Conservation (phyloP, 75 land plant species). For the Ceratopteris richardii region DNA sequence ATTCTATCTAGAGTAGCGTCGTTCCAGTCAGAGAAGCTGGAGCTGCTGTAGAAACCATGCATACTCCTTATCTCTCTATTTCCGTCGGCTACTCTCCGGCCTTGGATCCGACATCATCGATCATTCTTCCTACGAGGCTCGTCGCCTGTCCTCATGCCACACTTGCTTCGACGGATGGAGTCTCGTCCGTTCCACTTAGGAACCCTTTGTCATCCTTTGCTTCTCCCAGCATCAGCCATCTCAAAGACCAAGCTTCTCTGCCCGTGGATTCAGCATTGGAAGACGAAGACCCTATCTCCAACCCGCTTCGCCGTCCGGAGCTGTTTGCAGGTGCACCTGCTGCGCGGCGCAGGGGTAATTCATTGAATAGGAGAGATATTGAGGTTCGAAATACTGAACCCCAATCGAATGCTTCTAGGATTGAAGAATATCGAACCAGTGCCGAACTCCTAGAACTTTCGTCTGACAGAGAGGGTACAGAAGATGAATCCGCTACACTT, state of each 20-base stretch:
- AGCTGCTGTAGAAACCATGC: too few relatives aligned
- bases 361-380: neutral
- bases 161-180: too few relatives aligned
- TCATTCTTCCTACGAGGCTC: too few relatives aligned
- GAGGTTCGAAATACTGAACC: neutral
- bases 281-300: neutral
- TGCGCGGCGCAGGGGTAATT: neutral
- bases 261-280: neutral
- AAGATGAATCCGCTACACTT: too few relatives aligned
- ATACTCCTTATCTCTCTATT: too few relatives aligned
- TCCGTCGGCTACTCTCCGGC: too few relatives aligned
- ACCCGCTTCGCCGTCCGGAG: neutral
- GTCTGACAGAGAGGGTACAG: neutral
- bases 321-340: neutral
- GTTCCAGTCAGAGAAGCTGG: too few relatives aligned
- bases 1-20: too few relatives aligned
- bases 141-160: too few relatives aligned
- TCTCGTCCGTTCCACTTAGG: neutral
- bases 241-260: neutral
- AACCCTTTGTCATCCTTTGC: constrained; percentile 2
- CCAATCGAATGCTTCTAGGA: neutral
- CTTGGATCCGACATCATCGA: too few relatives aligned
- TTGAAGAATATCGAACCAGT: too few relatives aligned
- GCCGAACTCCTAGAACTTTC: too few relatives aligned
- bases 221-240: neutral